These are phyloP conservation scores for Dioscorea alata DNA, from an alignment of 106 monocot species.

Conservation along the genomic window DNA sequence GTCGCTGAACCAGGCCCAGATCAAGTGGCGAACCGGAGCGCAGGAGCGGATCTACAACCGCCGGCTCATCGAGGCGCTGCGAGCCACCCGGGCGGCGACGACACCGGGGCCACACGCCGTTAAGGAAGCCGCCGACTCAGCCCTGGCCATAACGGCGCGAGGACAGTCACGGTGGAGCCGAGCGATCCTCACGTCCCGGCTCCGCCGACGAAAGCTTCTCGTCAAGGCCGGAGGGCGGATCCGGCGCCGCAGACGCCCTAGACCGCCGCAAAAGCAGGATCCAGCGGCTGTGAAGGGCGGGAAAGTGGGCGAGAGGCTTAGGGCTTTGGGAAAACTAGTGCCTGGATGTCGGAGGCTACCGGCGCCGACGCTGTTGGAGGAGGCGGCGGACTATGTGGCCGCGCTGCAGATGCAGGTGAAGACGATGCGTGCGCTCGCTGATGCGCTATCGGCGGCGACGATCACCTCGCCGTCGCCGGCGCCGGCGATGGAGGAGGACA, in stretches of 20 bases:
- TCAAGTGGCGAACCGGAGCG: constrained; percentile 45
- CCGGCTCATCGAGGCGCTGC: constrained; percentile 51
- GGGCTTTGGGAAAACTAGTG: constrained; percentile 37
- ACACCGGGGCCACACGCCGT: constrained; percentile 19
- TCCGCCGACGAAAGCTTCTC: constrained; percentile 20
- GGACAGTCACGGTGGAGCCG: constrained; percentile 76
- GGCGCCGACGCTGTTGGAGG: constrained; percentile 49
- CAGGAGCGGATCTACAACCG: constrained; percentile 54
- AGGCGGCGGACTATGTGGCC: constrained; percentile 74
- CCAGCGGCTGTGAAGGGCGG: constrained; percentile 9
- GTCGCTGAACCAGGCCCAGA: constrained; percentile 5
- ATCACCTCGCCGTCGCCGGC: background rate
- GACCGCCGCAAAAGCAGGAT: background rate
- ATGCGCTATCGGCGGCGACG: constrained; percentile 41
- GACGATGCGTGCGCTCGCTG: constrained; percentile 66
- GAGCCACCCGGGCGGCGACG: constrained; percentile 5
- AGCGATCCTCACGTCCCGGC: constrained; percentile 44
- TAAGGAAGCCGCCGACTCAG: constrained; percentile 76
- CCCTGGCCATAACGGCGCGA: constrained; percentile 54
- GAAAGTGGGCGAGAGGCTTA: constrained; percentile 54
- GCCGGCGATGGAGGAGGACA: background rate
- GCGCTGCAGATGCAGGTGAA: constrained; percentile 87
- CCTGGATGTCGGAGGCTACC: constrained; percentile 61
- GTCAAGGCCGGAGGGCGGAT: constrained; percentile 30
- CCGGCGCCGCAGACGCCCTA: background rate